phyloP scores from a whole-genome alignment of 2,329 filamentous ascomycete genomes.

The Tolypocladium endophyticum region DNA sequence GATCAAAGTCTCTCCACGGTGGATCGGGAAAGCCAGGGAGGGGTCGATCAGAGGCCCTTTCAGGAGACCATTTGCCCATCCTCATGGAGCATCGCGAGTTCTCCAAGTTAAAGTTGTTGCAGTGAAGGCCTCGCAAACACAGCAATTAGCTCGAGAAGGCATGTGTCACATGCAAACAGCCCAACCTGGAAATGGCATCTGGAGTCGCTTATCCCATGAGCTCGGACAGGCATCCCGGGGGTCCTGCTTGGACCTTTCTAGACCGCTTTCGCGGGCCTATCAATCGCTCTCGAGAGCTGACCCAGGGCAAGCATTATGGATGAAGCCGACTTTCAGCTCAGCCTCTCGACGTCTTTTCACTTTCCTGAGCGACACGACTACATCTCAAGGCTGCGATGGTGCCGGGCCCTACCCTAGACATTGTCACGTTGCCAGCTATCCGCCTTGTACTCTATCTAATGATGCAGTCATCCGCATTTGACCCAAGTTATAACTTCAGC shows the following conservation, averaged over 20 bases:
- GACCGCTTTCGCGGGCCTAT: not conserved
- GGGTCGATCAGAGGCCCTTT: not conserved
- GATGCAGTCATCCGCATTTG: not conserved
- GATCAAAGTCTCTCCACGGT: no score
- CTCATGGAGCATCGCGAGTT: not conserved
- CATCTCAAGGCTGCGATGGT: not conserved
- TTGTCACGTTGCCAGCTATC: not conserved
- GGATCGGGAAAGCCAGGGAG: not conserved
- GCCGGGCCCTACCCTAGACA: not conserved
- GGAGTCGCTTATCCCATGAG: not conserved
- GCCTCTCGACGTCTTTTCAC: not conserved
- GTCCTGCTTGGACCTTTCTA: not conserved
- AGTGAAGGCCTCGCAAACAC: no score
- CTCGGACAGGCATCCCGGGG: not conserved
- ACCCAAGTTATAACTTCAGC: no score
- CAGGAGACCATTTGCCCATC: not conserved
- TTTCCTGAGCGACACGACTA: not conserved
- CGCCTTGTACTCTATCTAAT: not conserved
- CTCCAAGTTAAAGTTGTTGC: not conserved
- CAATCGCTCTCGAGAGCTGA: not conserved
- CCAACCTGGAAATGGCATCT: not conserved
- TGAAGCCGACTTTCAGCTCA: not conserved
- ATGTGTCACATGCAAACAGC: not conserved
- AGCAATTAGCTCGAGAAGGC: not conserved
- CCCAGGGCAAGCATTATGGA: not conserved